phyloP scores from a whole-genome alignment of 768 basidiomycete genomes.

The Lactarius vividus region DNA sequence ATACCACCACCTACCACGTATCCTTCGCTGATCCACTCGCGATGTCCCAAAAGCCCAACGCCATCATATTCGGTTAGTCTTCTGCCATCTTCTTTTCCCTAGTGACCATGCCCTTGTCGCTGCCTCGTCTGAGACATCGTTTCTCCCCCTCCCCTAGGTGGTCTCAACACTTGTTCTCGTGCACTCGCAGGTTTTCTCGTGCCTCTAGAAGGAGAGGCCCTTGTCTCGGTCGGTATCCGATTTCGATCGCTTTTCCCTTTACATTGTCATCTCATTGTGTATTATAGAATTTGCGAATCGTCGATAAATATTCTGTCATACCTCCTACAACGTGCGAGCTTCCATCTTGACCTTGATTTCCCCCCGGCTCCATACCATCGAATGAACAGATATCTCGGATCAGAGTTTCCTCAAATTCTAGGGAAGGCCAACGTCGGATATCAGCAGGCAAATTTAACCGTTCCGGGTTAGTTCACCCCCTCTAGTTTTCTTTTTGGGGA shows the following conservation, averaged over 20 bases:
- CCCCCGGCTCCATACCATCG: slow-evolving; percentile 22
- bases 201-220: slow-evolving; percentile 60
- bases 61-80: slow-evolving; percentile 70
- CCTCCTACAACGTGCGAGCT: slow-evolving; percentile 69
- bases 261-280: slow-evolving; percentile 20
- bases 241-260: slow-evolving; percentile 17
- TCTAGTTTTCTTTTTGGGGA: background rate
- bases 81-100: background rate
- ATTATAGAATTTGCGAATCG: slow-evolving; percentile 62
- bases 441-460: slow-evolving; percentile 75
- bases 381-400: slow-evolving; percentile 64
- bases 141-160: slow-evolving; percentile 47
- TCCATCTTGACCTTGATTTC: slow-evolving; percentile 29
- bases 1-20: slow-evolving; percentile 25
- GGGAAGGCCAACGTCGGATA: slow-evolving; percentile 72
- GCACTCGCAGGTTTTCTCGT: slow-evolving; percentile 66
- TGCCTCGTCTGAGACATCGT: background rate
- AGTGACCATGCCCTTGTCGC: slow-evolving; percentile 11
- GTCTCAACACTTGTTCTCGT: slow-evolving; percentile 76
- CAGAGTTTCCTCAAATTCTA: slow-evolving; percentile 70
- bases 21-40: slow-evolving; percentile 21
- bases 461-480: slow-evolving; percentile 46
- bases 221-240: slow-evolving; percentile 61
- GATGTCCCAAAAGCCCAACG: slow-evolving; percentile 57
- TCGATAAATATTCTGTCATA: slow-evolving; percentile 68